Base-by-base conservation (phyloP, 352 stramenopile species). In the Thraustochytrium striatum region DNA sequence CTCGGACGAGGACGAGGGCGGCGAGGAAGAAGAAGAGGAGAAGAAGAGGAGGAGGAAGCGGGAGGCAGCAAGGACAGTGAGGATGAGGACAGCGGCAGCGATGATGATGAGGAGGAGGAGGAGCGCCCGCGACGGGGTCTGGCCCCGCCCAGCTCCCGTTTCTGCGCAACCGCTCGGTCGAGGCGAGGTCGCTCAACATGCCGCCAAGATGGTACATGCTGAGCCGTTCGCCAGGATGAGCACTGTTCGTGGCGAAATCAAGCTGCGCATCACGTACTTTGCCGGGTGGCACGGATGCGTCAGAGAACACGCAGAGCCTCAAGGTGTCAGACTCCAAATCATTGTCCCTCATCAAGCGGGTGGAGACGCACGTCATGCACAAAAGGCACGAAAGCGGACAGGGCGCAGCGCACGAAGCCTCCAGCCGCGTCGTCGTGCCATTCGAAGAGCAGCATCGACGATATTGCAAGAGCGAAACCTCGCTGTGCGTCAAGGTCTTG, bases 181-280 rank as follows among this genome's bases (percentile, higher is more conserved):
- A 72, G 19, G 65, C 65, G 11, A 25, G 32, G 11, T 19, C 39
- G 8, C 33, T 75, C n/a, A 75, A 75, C 65, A 61, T 43, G 32
- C 25, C 11, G 16, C 7, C 65, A 9, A 75, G 68, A 43, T 75
- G 65, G 65, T 75, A 68, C 30, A 47, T 38, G 35, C 50, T 75
- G 44, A 11, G 19, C 8, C 52, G 65, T n/a, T 61, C 32, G 8
- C 65, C 65, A 3, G 65, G 65, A 75, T 75, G 65, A 8, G 8
- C 30, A 75, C 65, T 2, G 65, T 75, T 3, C 44, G 65, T 11
- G 65, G 65, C 25, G 65, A 75, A 25, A 61, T 75, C 50, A 75
- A 75, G 2, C 32, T 75, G 8, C 21, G 65, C 3, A 8, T 75
- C 21, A 61, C 44, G 30, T 75, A 70, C 11, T 75, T 62, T 25